Percentiles rank a stretch among this genome's conserved stretches.
Conservation (phyloP, 306 rosid genomes). For the Leucaena leucocephala region DNA sequence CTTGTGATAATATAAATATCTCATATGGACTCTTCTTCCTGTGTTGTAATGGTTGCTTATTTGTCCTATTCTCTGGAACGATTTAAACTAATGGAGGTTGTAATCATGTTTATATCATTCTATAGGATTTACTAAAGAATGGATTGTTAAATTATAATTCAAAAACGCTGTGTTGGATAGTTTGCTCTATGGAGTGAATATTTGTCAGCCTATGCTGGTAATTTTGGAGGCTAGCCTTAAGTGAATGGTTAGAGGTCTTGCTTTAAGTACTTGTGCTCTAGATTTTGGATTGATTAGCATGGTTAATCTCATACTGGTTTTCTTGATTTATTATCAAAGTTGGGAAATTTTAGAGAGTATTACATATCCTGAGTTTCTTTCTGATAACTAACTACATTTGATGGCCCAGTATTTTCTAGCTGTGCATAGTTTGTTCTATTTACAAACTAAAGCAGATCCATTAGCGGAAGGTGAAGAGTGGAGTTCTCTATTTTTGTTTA, state of each 20-base stretch:
- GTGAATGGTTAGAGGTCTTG: not conserved
- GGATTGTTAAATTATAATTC: constrained; percentile 13
- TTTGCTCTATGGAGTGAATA: constrained; percentile 9
- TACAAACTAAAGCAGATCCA: not conserved
- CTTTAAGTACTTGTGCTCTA: not conserved
- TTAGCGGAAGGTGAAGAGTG: constrained; percentile 11
- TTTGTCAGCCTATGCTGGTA: not conserved
- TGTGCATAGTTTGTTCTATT: constrained; percentile 23
- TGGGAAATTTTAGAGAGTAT: constrained; percentile 28
- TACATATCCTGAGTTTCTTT: constrained; percentile 26
- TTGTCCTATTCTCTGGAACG: constrained; percentile 13
- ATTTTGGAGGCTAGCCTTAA: not conserved
- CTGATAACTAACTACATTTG: not conserved
- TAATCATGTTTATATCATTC: constrained; percentile 18
- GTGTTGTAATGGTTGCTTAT: constrained; percentile 7
- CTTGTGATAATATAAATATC: constrained; percentile 19
- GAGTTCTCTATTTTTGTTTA: not conserved
- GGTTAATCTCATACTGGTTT: not conserved
- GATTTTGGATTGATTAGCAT: not conserved
- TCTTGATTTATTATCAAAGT: constrained; percentile 13
- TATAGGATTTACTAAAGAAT: constrained; percentile 20
- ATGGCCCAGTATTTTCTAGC: constrained; percentile 18
- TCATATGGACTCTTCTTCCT: not conserved
- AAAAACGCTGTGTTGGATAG: constrained; percentile 21
- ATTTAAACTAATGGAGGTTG: constrained; percentile 14